Percentiles rank a stretch among this genome's conserved stretches.
Evolutionary conservation across 768 basidiomycete species (phyloP).

Genomic region (Trametes punicea): DNA sequence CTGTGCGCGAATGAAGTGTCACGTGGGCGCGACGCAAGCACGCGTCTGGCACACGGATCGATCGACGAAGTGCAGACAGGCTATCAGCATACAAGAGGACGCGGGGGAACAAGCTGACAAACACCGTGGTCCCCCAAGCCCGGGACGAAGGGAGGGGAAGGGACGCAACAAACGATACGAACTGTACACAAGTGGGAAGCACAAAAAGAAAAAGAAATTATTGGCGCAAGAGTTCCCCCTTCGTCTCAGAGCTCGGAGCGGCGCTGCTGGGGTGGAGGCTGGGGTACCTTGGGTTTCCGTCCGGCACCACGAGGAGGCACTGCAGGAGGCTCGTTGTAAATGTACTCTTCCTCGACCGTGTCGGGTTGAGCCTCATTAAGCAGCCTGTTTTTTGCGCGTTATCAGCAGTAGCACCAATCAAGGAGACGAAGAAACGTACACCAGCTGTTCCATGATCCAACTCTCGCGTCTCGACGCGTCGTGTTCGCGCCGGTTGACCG

Average conservation of each 20-base stretch:
- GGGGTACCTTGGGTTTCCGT: slow-evolving; percentile 89
- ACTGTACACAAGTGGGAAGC: slow-evolving; percentile 40
- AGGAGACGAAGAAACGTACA: slow-evolving; percentile 42
- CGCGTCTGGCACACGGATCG: slow-evolving; percentile 35
- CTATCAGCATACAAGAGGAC: slow-evolving; percentile 44
- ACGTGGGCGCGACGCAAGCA: slow-evolving; percentile 36
- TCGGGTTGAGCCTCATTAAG: slow-evolving; percentile 62
- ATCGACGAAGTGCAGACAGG: slow-evolving; percentile 25
- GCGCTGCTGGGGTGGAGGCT: slow-evolving; percentile 62
- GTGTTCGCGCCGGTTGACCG: slow-evolving; percentile 80
- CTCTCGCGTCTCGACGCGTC: slow-evolving; percentile 83
- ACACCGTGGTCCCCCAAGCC: slow-evolving; percentile 86
- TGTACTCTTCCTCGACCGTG: slow-evolving; percentile 73
- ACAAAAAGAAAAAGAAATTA: slow-evolving; percentile 37
- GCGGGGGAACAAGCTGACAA: slow-evolving; percentile 68
- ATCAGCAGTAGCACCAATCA: not conserved
- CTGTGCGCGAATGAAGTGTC: slow-evolving; percentile 30
- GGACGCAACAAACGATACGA: slow-evolving; percentile 67
- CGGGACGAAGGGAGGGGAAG: slow-evolving; percentile 75
- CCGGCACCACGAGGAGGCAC: slow-evolving; percentile 56
- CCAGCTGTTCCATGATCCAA: slow-evolving; percentile 93
- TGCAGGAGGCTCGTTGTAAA: slow-evolving; percentile 41
- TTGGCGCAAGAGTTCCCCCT: slow-evolving; percentile 55
- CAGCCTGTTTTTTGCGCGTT: slow-evolving; percentile 34
- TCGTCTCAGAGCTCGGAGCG: slow-evolving; percentile 95